Evolutionary conservation across 1,139 yeast genomes (phyloP).

Genomic region (Sugiyamaella xylanicola): DNA sequence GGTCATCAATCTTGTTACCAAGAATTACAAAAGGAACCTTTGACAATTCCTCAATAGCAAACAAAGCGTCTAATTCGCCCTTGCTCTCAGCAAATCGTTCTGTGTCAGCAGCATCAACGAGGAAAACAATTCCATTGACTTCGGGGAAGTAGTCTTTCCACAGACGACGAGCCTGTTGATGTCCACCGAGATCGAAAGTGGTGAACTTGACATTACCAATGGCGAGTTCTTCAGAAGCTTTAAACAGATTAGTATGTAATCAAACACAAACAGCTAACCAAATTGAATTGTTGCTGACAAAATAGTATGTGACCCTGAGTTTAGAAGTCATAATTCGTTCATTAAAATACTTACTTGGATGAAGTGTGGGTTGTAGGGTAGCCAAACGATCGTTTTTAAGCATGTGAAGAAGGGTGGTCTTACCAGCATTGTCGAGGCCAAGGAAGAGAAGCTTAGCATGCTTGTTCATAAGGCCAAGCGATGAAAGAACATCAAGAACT

Average conservation of each 20-base stretch:
- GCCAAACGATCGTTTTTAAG: slow-evolving; percentile 97
- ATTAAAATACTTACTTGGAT: slow-evolving; percentile 55
- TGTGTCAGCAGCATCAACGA: slow-evolving; percentile 96
- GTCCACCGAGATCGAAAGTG: slow-evolving; percentile 98
- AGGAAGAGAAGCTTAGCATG: slow-evolving; percentile 94
- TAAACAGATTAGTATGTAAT: too few relatives aligned
- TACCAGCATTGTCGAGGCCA: slow-evolving; percentile 98
- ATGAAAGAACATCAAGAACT: slow-evolving; percentile 87
- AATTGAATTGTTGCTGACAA: too few relatives aligned
- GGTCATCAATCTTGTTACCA: slow-evolving; percentile 96
- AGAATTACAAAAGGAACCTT: slow-evolving; percentile 89
- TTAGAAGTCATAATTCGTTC: slow-evolving; percentile 62
- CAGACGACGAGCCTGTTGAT: slow-evolving; percentile 96
- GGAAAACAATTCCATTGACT: slow-evolving; percentile 93
- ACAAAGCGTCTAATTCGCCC: slow-evolving; percentile 90
- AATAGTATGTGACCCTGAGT: too few relatives aligned
- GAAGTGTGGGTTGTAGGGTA: slow-evolving; percentile 95
- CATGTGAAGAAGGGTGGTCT: slow-evolving; percentile 95
- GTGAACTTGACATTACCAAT: slow-evolving; percentile 96
- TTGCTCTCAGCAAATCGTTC: slow-evolving; percentile 93
- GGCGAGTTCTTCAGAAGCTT: slow-evolving; percentile 92
- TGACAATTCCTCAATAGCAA: slow-evolving; percentile 86
- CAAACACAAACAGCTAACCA: too few relatives aligned
- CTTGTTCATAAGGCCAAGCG: slow-evolving; percentile 95
- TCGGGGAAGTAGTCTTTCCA: slow-evolving; percentile 99